Conservation (phyloP, 805 yeast species). For the Sugiyamaella lignohabitans region DNA sequence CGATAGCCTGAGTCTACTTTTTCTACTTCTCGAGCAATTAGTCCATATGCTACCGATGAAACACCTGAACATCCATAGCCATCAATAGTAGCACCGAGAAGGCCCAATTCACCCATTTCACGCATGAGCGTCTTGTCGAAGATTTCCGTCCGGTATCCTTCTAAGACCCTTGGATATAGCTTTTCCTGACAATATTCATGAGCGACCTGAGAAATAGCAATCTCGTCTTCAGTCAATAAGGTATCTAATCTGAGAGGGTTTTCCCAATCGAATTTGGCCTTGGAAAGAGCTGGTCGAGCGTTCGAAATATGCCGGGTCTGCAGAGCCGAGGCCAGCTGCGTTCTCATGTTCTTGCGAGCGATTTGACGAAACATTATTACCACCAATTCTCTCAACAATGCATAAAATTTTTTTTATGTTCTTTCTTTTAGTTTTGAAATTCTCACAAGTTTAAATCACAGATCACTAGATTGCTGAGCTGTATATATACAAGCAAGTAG, state of each 20-base stretch:
- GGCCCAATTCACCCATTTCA: slow-evolving; percentile 39
- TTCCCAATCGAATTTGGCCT: slow-evolving; percentile 32
- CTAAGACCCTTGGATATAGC: slow-evolving; percentile 36
- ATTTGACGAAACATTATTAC: not conserved
- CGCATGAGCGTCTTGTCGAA: slow-evolving; percentile 33
- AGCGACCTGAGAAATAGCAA: slow-evolving; percentile 34
- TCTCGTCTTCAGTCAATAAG: slow-evolving; percentile 35
- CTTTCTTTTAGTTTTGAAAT: no score
- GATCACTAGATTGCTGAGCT: no score
- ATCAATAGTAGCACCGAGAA: slow-evolving; percentile 37
- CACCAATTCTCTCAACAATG: no score
- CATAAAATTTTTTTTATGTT: no score
- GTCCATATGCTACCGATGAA: slow-evolving; percentile 38
- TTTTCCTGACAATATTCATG: slow-evolving; percentile 34
- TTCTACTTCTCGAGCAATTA: slow-evolving; percentile 40
- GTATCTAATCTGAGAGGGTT: slow-evolving; percentile 34
- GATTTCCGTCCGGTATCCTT: slow-evolving; percentile 36
- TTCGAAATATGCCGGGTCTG: not conserved
- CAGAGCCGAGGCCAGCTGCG: not conserved
- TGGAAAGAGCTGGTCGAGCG: slow-evolving; percentile 3
- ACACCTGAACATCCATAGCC: slow-evolving; percentile 42
- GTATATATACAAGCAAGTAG: no score
- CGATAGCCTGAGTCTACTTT: slow-evolving; percentile 41
- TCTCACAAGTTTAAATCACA: no score
- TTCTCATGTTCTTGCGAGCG: not conserved